Evolutionary conservation across 306 rosid species (phyloP), one percentile per base, ranked within the genome.

Genomic region (Prosopis cineraria): DNA sequence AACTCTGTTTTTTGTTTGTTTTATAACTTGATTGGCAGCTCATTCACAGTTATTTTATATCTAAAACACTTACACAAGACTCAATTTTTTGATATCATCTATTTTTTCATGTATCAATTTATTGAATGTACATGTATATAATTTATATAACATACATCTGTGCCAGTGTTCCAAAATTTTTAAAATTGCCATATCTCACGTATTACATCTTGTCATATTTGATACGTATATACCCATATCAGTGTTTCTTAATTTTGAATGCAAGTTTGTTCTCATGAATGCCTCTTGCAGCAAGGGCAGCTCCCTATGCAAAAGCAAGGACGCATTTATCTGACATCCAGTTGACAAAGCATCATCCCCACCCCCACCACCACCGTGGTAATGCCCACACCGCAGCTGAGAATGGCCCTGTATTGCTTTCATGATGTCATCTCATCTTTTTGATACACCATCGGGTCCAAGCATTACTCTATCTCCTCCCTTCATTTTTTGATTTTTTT

Each of bases 231-330:
- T 52, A 0, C 59, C 9, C 4, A 5, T 52, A 9, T 3, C 37
- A 34, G 37, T 34, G 37, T 6, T 34, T 34, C 37, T 34, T 34
- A 52, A 19, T 60, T 63, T 37, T 60, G 62, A 34, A 74, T 59
- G 68, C 67, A 64, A 80, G 58, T 68, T 83, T 14, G 40, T 72
- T 44, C 41, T 67, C 50, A 36, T 56, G 72, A 59, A 29, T 71
- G 78, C 48, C 60, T 56, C 53, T 70, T 85, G 90, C 86, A 96
- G 98, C 92, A 68, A 88, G 99, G 85, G 98, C 90, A 43, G 97
- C 99, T 70, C 99, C 99, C 36, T 93, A 93, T 77, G 98, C 97
- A 48, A 91, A 96, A 74, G 85, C 89, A 45, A 87, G 99, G 85
- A 96, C 98, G 52, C 90, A 93, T 17, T 84, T 83, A 70, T 89